These are phyloP conservation scores for Barnettozyma vustinii DNA, from an alignment of 805 yeast species.

Conservation along the genomic window DNA sequence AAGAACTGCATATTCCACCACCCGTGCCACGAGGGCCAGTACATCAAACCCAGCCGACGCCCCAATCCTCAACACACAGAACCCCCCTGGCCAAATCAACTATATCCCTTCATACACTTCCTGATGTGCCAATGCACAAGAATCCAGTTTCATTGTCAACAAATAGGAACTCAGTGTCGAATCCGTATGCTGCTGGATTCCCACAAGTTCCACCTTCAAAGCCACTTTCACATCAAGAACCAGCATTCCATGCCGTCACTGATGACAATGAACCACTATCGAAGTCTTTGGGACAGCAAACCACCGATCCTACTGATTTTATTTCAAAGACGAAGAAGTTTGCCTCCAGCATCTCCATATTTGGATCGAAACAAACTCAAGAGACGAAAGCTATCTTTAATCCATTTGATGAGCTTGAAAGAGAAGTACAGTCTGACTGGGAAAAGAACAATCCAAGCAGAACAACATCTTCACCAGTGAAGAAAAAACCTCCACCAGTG, in stretches of 20 bases:
- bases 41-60: neutral
- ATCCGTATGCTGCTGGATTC: neutral
- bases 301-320: constrained; percentile 8
- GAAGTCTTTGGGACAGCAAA: neutral
- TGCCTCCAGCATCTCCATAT: constrained; percentile 11
- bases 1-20: constrained; percentile 13
- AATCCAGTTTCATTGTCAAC: neutral
- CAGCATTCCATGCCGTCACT: constrained; percentile 2
- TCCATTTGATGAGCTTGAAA: constrained; percentile 29
- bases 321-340: constrained; percentile 16
- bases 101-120: constrained; percentile 17
- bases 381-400: constrained; percentile 8
- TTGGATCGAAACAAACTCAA: constrained; percentile 6
- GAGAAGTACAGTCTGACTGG: constrained; percentile 30
- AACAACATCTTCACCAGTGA: constrained; percentile 3
- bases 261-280: neutral
- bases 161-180: neutral
- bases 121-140: constrained; percentile 20
- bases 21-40: constrained; percentile 13
- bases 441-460: constrained; percentile 15
- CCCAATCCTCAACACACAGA: neutral
- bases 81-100: constrained; percentile 3
- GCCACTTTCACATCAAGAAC: neutral
- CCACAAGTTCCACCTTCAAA: constrained; percentile 4
- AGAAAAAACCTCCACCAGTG: constrained; percentile 22